Conservation (phyloP, 208 protist species). For the Polymyxa betae region DNA sequence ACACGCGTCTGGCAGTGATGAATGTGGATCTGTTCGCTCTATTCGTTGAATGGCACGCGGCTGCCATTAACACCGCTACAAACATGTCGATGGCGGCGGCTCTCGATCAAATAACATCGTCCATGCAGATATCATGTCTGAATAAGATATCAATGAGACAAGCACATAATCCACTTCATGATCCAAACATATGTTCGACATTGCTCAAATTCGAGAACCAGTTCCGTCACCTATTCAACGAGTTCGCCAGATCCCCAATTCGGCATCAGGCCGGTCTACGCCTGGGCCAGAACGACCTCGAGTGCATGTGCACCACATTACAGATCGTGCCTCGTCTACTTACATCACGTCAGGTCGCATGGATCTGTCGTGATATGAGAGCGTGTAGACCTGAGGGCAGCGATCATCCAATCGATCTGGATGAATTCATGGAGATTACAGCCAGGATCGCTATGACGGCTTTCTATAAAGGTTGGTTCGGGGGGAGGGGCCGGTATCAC, state of each 20-base stretch:
- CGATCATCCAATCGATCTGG: neutral
- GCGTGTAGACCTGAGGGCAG: neutral
- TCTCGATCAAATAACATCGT: neutral
- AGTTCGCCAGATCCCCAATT: neutral
- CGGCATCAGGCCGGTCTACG: neutral
- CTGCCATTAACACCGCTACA: neutral
- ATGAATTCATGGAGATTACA: neutral
- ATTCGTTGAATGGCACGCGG: neutral
- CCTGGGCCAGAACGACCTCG: neutral
- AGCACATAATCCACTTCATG: neutral
- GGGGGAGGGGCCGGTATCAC: no score
- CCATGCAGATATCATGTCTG: neutral
- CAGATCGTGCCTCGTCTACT: neutral
- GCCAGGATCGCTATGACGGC: neutral
- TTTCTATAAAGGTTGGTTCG: neutral
- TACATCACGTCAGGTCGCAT: neutral
- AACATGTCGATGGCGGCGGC: neutral
- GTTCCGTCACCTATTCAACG: neutral
- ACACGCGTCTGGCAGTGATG: neutral
- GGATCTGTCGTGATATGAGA: neutral
- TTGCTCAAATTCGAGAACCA: neutral
- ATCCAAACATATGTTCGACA: neutral
- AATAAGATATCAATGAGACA: neutral
- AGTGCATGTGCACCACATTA: neutral
- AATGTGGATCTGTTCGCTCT: neutral